Conservation (phyloP, 1,284 basidiomycete species). For the Sanguinoderma infundibulare region DNA sequence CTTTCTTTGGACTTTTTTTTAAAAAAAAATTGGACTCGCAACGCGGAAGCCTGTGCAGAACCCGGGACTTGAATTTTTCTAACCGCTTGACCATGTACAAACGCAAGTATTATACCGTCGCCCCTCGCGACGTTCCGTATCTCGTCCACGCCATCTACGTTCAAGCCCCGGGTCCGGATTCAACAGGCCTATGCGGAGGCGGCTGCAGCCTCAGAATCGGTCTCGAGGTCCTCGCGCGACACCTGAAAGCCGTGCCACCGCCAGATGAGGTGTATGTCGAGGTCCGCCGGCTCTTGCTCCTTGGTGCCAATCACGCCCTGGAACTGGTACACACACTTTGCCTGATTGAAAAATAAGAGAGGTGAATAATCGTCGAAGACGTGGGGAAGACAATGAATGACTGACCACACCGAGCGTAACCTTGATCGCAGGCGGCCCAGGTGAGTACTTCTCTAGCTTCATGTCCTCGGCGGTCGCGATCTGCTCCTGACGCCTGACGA, state of each 20-base stretch:
- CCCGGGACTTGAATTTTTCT: not conserved
- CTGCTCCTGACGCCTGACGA: slow-evolving; percentile 38
- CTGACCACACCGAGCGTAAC: slow-evolving; percentile 66
- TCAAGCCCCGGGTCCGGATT: not conserved
- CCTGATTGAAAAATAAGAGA: too few species aligned
- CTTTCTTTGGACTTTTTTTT: too few species aligned
- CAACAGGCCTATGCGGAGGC: not conserved
- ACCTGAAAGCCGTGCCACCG: slow-evolving; percentile 22
- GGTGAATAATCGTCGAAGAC: not conserved
- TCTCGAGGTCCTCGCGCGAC: slow-evolving; percentile 20
- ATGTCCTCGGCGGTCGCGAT: slow-evolving; percentile 1
- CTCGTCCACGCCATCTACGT: not conserved
- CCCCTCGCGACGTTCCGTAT: too few species aligned
- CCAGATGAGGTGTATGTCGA: slow-evolving; percentile 41
- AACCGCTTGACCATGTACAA: not conserved
- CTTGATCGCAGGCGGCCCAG: slow-evolving; percentile 68
- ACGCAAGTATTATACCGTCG: not conserved
- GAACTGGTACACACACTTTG: slow-evolving; percentile 49
- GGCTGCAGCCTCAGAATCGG: slow-evolving; percentile 6
- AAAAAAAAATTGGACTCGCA: not conserved
- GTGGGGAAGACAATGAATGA: slow-evolving; percentile 12
- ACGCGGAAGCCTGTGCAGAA: not conserved
- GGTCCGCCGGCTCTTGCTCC: slow-evolving; percentile 49
- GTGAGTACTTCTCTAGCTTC: slow-evolving; percentile 58
- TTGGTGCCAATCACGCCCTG: slow-evolving; percentile 49